A percentile compares a stretch with the other conserved stretches of the same genome.
Evolutionary conservation across 2,329 filamentous ascomycete genomes (phyloP).

Genomic region (Chaetoscypha palmicola): DNA sequence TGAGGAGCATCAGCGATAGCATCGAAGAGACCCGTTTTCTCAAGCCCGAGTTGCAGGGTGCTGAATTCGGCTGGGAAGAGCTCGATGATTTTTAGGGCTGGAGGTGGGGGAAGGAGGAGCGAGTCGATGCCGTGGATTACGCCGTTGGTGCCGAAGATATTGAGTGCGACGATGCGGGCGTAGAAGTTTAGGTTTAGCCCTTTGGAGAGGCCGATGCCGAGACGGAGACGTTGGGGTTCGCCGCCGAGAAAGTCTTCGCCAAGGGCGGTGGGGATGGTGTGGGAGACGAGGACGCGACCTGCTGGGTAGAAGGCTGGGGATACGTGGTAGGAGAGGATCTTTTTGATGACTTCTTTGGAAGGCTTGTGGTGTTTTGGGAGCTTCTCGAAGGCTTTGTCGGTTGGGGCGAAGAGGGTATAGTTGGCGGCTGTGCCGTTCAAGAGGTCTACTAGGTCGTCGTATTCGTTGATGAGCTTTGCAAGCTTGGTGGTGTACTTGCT

Average conservation of each 20-base stretch:
- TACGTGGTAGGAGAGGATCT: constrained; percentile 69
- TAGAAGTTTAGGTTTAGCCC: constrained; percentile 73
- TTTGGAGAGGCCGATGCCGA: constrained; percentile 50
- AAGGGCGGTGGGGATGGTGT: constrained; percentile 68
- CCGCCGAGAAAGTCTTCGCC: constrained; percentile 52
- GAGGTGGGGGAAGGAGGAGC: constrained; percentile 70
- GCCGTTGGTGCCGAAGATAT: constrained; percentile 72
- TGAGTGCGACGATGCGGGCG: constrained; percentile 58
- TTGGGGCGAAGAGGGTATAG: constrained; percentile 76
- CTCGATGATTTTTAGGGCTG: constrained; percentile 54
- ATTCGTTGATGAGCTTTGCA: constrained; percentile 65
- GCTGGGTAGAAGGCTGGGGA: constrained; percentile 60
- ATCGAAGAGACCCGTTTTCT: constrained; percentile 64
- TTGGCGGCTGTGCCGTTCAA: constrained; percentile 71
- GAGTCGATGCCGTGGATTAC: constrained; percentile 71
- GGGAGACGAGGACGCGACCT: constrained; percentile 55
- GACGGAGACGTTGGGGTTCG: constrained; percentile 65
- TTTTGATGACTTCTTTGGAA: constrained; percentile 62
- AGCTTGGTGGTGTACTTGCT: constrained; percentile 74
- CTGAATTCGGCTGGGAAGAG: constrained; percentile 65
- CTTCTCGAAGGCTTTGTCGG: constrained; percentile 66
- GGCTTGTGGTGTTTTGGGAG: constrained; percentile 49
- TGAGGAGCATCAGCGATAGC: constrained; percentile 47
- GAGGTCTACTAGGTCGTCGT: constrained; percentile 61
- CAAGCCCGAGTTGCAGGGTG: constrained; percentile 67